Evolutionary conservation across 257 asterid genomes (phyloP).

Genomic region (Ocimum tenuiflorum): DNA sequence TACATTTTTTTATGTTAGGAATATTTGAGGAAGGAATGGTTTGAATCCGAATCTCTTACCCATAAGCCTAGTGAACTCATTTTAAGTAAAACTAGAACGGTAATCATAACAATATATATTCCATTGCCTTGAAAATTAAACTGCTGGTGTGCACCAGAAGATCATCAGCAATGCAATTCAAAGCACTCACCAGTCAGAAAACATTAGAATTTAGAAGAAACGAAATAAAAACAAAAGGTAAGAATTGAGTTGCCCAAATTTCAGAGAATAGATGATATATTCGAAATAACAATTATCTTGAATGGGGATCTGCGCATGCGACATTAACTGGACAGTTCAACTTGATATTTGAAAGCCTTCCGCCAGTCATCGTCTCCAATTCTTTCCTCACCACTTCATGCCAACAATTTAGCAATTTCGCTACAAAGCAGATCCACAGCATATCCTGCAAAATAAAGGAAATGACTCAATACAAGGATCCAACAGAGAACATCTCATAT

Average conservation of each 20-base stretch:
- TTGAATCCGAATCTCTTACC: no score
- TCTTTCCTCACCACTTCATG: constrained; percentile 7
- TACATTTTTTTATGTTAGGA: no score
- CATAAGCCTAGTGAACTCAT: no score
- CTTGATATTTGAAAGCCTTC: constrained; percentile 10
- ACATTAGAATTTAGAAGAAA: not conserved
- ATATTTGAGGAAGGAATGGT: no score
- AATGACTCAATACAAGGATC: not conserved
- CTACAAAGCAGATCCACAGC: constrained; percentile 6
- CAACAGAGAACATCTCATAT: not conserved
- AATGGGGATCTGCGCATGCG: constrained; percentile 9
- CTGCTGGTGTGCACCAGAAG: not conserved
- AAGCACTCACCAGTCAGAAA: constrained; percentile 5
- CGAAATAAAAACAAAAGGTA: not conserved
- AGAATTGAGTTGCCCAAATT: constrained; percentile 10
- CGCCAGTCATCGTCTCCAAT: constrained; percentile 12
- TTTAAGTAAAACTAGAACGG: no score
- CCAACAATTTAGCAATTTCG: not conserved
- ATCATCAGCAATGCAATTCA: not conserved
- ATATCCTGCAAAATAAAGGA: constrained; percentile 24
- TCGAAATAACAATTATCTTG: constrained; percentile 13
- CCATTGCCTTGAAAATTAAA: not conserved
- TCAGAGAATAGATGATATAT: constrained; percentile 8
- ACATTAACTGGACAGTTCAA: constrained; percentile 2
- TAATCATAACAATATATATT: no score